Evolutionary conservation across 106 monocot species (phyloP).

Genomic region (Alisma plantagoaquatica): DNA sequence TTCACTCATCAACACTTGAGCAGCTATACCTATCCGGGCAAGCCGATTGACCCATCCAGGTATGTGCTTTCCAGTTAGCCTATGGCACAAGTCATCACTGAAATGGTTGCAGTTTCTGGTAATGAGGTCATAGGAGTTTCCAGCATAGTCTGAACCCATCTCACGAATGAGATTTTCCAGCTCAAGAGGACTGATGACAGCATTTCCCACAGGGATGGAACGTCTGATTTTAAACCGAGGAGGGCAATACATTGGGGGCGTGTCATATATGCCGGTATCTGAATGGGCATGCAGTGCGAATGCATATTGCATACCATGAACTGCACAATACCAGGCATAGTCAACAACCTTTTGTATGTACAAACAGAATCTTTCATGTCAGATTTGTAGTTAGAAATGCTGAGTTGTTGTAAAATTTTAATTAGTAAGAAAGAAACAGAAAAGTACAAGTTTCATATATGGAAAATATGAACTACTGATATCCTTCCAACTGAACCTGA

Average conservation of each 20-base stretch:
- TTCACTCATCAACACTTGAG: too few relatives aligned
- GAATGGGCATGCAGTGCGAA: slow-evolving; percentile 16
- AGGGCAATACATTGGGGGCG: slow-evolving; percentile 17
- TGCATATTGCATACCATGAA: slow-evolving; percentile 22
- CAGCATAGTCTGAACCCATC: slow-evolving; percentile 12
- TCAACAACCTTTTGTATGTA: too few relatives aligned
- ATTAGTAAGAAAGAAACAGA: too few relatives aligned
- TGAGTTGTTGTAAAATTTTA: too few relatives aligned
- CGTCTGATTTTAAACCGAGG: slow-evolving; percentile 17
- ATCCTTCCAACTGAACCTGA: too few relatives aligned
- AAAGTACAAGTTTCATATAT: not conserved
- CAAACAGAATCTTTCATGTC: too few relatives aligned
- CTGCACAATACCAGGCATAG: slow-evolving; percentile 5
- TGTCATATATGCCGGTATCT: slow-evolving; percentile 18
- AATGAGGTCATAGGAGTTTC: slow-evolving; percentile 20
- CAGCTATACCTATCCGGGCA: slow-evolving; percentile 22
- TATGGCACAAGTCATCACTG: slow-evolving; percentile 18
- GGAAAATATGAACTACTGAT: not conserved
- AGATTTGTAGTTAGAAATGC: not conserved
- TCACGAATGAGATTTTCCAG: slow-evolving; percentile 11
- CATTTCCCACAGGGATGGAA: slow-evolving; percentile 15
- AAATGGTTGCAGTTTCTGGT: slow-evolving; percentile 28
- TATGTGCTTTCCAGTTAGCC: slow-evolving; percentile 18
- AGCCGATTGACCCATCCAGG: slow-evolving; percentile 30
- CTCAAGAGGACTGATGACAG: slow-evolving; percentile 3